A percentile compares a stretch with the other conserved stretches of the same genome.
Evolutionary conservation across 768 basidiomycete species (phyloP).

Genomic region (Austroboletus festivus): DNA sequence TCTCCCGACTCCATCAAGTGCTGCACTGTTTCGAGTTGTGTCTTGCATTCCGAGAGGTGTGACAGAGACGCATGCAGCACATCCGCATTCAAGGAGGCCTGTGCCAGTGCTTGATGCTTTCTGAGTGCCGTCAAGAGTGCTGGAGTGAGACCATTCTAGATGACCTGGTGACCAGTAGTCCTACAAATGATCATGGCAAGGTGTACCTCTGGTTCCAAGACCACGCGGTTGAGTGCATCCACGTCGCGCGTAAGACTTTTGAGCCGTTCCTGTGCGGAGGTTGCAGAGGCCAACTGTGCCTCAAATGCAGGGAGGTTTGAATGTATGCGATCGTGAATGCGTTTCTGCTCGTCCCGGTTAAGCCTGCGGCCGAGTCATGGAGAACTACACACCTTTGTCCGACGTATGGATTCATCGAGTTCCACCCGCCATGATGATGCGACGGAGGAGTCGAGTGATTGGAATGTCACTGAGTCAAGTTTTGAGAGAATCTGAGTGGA

Average conservation of each 20-base stretch:
- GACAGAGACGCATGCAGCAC: constrained; percentile 48
- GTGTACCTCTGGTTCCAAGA: constrained; percentile 62
- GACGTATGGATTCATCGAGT: constrained; percentile 65
- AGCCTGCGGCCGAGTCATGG: not conserved
- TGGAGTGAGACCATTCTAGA: constrained; percentile 67
- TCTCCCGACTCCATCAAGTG: constrained; percentile 52
- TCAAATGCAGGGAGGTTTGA: constrained; percentile 62
- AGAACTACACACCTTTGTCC: constrained; percentile 57
- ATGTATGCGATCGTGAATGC: constrained; percentile 72
- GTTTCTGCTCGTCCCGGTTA: constrained; percentile 41
- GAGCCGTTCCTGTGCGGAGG: constrained; percentile 60
- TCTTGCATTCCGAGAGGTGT: constrained; percentile 52
- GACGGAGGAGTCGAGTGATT: constrained; percentile 56
- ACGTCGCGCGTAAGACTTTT: constrained; percentile 51
- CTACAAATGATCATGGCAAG: not conserved
- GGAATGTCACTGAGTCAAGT: constrained; percentile 58
- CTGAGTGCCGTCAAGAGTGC: constrained; percentile 51
- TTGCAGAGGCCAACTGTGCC: constrained; percentile 57
- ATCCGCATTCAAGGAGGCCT: constrained; percentile 56
- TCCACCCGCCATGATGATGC: constrained; percentile 70
- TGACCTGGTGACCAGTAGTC: constrained; percentile 10
- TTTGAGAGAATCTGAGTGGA: constrained; percentile 70
- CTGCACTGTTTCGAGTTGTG: constrained; percentile 43
- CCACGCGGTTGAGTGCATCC: constrained; percentile 43
- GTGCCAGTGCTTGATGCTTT: constrained; percentile 61